Evolutionary conservation across 495 filamentous ascomycete species (phyloP).

Genomic region (Pyrenula massariospora): DNA sequence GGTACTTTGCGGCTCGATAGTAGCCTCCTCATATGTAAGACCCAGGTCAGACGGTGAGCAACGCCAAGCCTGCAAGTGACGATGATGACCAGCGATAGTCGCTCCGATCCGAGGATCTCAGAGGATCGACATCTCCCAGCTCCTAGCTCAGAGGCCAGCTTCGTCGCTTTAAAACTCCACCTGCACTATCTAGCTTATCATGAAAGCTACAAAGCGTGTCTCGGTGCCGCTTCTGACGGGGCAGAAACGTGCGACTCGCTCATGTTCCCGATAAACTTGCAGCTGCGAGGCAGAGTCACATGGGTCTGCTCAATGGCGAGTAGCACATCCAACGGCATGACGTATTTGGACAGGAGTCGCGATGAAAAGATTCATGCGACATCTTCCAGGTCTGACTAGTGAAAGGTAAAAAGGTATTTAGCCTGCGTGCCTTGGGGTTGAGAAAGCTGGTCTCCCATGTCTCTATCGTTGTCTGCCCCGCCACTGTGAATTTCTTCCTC

Average conservation of each 20-base stretch:
- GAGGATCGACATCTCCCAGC: background rate
- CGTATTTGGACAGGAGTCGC: background rate
- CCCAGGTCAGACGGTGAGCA: too few relatives aligned
- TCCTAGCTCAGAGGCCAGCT: too few relatives aligned
- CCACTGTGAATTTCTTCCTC: too few relatives aligned
- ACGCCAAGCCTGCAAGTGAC: too few relatives aligned
- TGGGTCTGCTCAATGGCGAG: background rate
- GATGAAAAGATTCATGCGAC: too few relatives aligned
- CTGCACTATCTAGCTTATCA: background rate
- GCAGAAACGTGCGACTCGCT: background rate
- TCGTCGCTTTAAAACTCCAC: background rate
- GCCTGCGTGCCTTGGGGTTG: too few relatives aligned
- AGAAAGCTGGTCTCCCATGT: too few relatives aligned
- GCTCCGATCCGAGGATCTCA: background rate
- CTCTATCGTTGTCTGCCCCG: too few relatives aligned
- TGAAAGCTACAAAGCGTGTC: background rate
- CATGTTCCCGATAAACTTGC: background rate
- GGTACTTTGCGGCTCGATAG: too few relatives aligned
- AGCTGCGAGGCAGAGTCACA: background rate
- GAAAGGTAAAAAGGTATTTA: too few relatives aligned
- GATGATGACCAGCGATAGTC: background rate
- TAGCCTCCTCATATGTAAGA: too few relatives aligned
- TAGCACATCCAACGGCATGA: background rate
- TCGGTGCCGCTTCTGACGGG: background rate
- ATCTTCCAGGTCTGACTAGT: too few relatives aligned